phyloP scores from a whole-genome alignment of 2,329 filamentous ascomycete genomes.

The Epichloe brachyelytri region DNA sequence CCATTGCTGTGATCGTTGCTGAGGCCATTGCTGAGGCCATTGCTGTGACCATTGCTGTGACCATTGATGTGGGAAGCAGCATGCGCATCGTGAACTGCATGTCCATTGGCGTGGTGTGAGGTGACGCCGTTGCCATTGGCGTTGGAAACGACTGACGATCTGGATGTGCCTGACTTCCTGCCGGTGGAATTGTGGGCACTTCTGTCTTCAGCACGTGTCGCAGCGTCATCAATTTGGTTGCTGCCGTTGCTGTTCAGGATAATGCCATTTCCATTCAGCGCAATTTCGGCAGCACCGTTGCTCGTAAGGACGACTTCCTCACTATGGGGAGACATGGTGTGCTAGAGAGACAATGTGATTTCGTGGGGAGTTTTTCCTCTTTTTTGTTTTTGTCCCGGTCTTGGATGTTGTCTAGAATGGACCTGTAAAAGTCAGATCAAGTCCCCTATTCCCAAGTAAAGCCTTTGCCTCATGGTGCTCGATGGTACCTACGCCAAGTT shows the following conservation, averaged over 20 bases:
- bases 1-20: slow-evolving; percentile 6
- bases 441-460: no score
- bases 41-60: slow-evolving; percentile 6
- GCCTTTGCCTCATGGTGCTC: no score
- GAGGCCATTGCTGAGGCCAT: slow-evolving; percentile 8
- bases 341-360: neutral
- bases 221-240: neutral
- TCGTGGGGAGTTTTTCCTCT: no score
- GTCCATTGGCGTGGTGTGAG: neutral
- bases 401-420: no score
- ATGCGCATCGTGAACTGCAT: neutral
- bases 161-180: neutral
- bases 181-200: slow-evolving; percentile 8
- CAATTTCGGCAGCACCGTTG: slow-evolving; percentile 11
- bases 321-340: slow-evolving; percentile 23
- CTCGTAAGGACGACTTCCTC: slow-evolving; percentile 17
- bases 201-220: neutral
- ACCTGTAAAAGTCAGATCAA: no score
- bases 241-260: slow-evolving; percentile 1
- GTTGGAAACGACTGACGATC: neutral
- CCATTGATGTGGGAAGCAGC: slow-evolving; percentile 8
- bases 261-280: slow-evolving; percentile 6
- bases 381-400: no score
- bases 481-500: no score
- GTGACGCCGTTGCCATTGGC: slow-evolving; percentile 9